These are phyloP conservation scores for Exobasidium rhododendri DNA, from an alignment of 1,284 basidiomycete genomes.

Conservation along the genomic window DNA sequence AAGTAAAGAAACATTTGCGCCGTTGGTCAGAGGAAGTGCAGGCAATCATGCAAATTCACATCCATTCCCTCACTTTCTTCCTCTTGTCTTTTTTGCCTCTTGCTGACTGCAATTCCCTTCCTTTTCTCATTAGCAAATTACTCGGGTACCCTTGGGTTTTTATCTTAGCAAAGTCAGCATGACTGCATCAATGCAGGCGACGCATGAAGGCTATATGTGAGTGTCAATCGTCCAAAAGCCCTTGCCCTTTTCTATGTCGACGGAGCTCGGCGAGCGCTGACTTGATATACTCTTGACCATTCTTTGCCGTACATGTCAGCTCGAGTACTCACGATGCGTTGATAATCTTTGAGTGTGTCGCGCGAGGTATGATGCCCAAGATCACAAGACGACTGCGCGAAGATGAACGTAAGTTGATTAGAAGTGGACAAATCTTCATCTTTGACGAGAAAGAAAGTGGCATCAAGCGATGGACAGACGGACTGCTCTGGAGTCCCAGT, in stretches of 20 bases:
- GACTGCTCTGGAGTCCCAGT: constrained; percentile 85
- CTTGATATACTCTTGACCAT: too few species aligned
- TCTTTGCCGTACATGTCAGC: too few species aligned
- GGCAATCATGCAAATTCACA: too few species aligned
- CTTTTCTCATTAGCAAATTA: not conserved
- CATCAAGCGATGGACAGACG: constrained; percentile 98
- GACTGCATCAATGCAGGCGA: constrained; percentile 7
- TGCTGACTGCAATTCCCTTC: not conserved
- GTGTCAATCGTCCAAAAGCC: not conserved
- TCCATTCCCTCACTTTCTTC: too few species aligned
- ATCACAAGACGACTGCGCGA: constrained; percentile 92
- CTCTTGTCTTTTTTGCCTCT: not conserved
- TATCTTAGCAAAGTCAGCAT: not conserved
- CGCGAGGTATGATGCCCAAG: constrained; percentile 81
- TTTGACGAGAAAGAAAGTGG: constrained; percentile 96
- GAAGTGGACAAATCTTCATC: constrained; percentile 90
- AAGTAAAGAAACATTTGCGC: too few species aligned
- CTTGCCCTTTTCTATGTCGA: not conserved
- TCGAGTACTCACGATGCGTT: constrained; percentile 91
- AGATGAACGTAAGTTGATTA: constrained; percentile 81
- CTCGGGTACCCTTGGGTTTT: not conserved
- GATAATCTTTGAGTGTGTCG: constrained; percentile 89
- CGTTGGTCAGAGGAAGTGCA: too few species aligned
- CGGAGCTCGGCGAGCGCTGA: too few species aligned
- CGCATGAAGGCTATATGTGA: constrained; percentile 24